Evolutionary conservation across 2,329 filamentous ascomycete species (phyloP), one percentile per base, ranked within the genome.

Genomic region (Nothophoma quercina): DNA sequence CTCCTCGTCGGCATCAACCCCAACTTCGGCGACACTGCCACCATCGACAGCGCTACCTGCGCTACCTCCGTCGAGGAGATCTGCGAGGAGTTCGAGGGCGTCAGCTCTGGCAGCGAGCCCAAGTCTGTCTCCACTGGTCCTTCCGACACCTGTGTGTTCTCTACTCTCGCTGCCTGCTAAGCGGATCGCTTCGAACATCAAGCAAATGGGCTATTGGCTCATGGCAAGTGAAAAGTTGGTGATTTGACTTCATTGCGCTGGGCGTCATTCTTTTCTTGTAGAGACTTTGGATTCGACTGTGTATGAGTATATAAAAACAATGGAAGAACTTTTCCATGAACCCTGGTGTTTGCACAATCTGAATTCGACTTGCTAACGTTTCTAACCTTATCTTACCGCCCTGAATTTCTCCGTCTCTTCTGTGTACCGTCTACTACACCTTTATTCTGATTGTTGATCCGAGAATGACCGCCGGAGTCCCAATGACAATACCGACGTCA

Each of bases 21-120:
- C 47, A 82, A 81, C 73, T 81, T 77, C 55, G 78, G 78, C 23
- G 78, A 80, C 62, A 79, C 75, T 1, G 76, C 76, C 40, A 75
- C 64, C 51, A 67, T 73, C 51, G 50, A 53, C 43, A 45, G 56
- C 44, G 50, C 55, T 29, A 62, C 59, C 25, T 63, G 64, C 49
- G 53, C 56, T 29, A 47, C 51, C n/a, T 33, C 21, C 19, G 56
- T 58, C 36, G 60, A 64, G 50, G 51, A 55, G 15, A 59, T 67
- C 38, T 68, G 66, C 49, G 47, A 58, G 53, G 64, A 67, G 44
- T 67, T 62, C 39, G 6, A 64, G 43, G 64, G 64, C 6, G 62
- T 51, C 18, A 57, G 45, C 1, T 40, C 42, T 6, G 60, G 59
- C 21, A 57, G 55, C 39, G 62, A 65, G 60, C 62, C 62, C 21